A percentile compares a stretch with the other conserved stretches of the same genome.
Evolutionary conservation across 768 basidiomycete genomes (phyloP).

Genomic region (Kwoniella sp.): DNA sequence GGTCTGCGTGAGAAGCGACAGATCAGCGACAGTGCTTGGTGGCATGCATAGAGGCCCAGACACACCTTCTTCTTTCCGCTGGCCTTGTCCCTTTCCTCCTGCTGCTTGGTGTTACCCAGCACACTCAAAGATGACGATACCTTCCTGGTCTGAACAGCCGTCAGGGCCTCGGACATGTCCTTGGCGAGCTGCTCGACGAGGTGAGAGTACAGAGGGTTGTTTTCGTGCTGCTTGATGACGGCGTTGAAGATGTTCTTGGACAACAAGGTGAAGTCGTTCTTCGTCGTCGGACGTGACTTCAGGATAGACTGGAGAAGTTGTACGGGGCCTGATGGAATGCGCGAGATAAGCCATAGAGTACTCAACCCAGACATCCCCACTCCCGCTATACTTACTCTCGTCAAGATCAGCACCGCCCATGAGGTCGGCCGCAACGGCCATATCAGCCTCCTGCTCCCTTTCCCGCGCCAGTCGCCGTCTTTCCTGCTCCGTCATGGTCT

Average conservation of each 20-base stretch:
- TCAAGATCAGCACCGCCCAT: slow-evolving; percentile 64
- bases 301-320: slow-evolving; percentile 54
- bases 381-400: slow-evolving; percentile 30
- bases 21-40: neutral
- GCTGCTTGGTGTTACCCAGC: slow-evolving; percentile 92
- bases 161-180: slow-evolving; percentile 68
- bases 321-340: slow-evolving; percentile 20
- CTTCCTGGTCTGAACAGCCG: slow-evolving; percentile 87
- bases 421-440: slow-evolving; percentile 75
- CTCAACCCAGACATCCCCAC: no score
- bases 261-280: slow-evolving; percentile 76
- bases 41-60: neutral
- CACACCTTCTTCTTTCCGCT: slow-evolving; percentile 79
- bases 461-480: slow-evolving; percentile 74
- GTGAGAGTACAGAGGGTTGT: slow-evolving; percentile 72
- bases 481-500: slow-evolving; percentile 50
- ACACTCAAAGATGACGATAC: slow-evolving; percentile 76
- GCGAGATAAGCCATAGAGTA: no score
- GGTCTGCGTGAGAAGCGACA: slow-evolving; percentile 48
- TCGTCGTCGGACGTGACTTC: slow-evolving; percentile 75
- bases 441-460: slow-evolving; percentile 77
- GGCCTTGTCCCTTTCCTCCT: slow-evolving; percentile 75
- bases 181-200: slow-evolving; percentile 83
- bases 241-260: slow-evolving; percentile 69
- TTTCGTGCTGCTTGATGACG: slow-evolving; percentile 71